A percentile compares a stretch with the other conserved stretches of the same genome.
Conservation (phyloP, 2,329 filamentous ascomycete species). For the Trichoderma aggressivum region DNA sequence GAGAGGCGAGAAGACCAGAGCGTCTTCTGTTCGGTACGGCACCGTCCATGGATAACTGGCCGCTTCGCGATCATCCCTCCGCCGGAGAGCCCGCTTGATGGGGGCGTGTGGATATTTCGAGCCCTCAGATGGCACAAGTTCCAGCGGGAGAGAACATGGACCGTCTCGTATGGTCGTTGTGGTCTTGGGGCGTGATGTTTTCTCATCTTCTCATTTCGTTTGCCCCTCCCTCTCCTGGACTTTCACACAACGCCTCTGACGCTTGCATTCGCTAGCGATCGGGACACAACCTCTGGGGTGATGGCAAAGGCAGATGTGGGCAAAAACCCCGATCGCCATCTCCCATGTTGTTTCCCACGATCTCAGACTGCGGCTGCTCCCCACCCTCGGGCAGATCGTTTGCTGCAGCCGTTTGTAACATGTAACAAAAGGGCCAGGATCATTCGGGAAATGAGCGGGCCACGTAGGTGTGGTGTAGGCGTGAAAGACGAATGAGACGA, state of each 20-base stretch:
- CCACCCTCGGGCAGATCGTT: constrained; percentile 16
- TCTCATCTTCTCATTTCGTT: not conserved
- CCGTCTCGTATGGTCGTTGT: not conserved
- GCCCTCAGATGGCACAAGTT: not conserved
- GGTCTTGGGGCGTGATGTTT: not conserved
- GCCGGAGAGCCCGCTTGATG: not conserved
- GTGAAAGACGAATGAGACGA: not conserved
- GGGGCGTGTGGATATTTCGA: not conserved
- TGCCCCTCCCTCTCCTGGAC: not conserved
- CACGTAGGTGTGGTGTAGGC: not conserved
- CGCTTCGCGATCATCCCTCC: not conserved
- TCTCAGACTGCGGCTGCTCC: constrained; percentile 9
- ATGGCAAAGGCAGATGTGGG: not conserved
- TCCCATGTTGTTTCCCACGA: not conserved
- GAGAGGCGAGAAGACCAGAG: not conserved
- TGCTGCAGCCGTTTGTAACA: constrained; percentile 9
- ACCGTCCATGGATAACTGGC: not conserved
- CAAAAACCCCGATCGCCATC: not conserved
- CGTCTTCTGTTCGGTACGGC: not conserved
- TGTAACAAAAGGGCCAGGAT: not conserved
- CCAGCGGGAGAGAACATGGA: not conserved
- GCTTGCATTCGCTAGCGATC: not conserved
- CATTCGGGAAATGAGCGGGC: not conserved
- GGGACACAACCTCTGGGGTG: not conserved
- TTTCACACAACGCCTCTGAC: not conserved